phyloP scores from a whole-genome alignment of 2,329 filamentous ascomycete genomes.

The Dichotomopilus funicola region DNA sequence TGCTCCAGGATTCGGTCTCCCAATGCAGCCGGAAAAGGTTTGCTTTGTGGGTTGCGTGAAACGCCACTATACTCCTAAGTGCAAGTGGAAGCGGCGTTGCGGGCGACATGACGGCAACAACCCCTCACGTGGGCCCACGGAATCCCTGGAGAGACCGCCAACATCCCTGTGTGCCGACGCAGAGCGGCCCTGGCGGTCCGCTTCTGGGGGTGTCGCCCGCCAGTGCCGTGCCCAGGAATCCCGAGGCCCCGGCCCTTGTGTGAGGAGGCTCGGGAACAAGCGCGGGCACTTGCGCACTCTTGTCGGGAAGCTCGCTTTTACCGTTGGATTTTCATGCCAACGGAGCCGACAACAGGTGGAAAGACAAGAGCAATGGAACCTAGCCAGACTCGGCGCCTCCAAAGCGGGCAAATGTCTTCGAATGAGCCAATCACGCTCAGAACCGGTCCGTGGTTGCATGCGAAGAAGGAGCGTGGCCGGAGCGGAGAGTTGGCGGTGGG shows the following conservation, averaged over 20 bases:
- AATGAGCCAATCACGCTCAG: not conserved
- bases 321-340: not conserved
- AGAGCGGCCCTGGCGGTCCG: constrained; percentile 14
- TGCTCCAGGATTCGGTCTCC: not conserved
- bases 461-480: not conserved
- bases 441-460: too few relatives aligned
- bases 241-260: constrained; percentile 2
- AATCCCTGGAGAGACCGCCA: not conserved
- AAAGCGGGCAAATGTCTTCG: not conserved
- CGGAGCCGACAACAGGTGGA: not conserved
- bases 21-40: not conserved
- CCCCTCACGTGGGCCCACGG: constrained; percentile 19
- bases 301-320: not conserved
- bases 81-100: constrained; percentile 18
- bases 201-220: not conserved
- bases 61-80: constrained; percentile 25
- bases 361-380: too few relatives aligned
- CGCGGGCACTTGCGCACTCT: too few relatives aligned
- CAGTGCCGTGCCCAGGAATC: not conserved
- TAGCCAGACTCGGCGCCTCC: too few relatives aligned
- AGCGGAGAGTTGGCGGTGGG: not conserved
- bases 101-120: constrained; percentile 16
- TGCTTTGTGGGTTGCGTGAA: constrained; percentile 9
- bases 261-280: too few relatives aligned
- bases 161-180: constrained; percentile 20